Percentiles rank a stretch among this genome's conserved stretches.
phyloP scores from a whole-genome alignment of 495 filamentous ascomycete species.

The Talaromyces ruber region DNA sequence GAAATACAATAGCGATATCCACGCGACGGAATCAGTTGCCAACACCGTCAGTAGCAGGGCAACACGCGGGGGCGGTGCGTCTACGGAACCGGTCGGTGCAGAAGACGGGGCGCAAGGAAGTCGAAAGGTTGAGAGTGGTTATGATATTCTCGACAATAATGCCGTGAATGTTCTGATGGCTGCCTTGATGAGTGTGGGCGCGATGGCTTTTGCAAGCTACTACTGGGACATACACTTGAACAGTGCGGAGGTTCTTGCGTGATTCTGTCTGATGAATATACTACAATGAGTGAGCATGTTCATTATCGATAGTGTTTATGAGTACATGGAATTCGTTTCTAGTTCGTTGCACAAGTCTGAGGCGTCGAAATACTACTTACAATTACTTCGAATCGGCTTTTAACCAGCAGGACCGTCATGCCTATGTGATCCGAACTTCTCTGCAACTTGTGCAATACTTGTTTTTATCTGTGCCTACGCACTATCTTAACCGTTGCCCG shows the following conservation, averaged over 20 bases:
- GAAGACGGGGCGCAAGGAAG: constrained; percentile 49
- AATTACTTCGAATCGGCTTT: background rate
- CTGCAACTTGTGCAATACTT: background rate
- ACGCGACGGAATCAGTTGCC: constrained; percentile 21
- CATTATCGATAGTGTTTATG: background rate
- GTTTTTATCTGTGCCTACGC: too few relatives aligned
- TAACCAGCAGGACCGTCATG: background rate
- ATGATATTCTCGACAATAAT: constrained; percentile 84
- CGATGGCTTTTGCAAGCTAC: constrained; percentile 53
- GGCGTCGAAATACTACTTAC: background rate
- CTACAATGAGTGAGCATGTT: background rate
- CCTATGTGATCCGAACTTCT: background rate
- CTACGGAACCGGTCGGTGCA: constrained; percentile 8
- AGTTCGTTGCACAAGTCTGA: background rate
- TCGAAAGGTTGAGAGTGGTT: constrained; percentile 61
- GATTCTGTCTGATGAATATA: background rate
- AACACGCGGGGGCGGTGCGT: constrained; percentile 10
- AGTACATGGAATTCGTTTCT: background rate
- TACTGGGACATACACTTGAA: constrained; percentile 28
- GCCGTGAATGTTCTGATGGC: constrained; percentile 91
- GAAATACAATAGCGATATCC: constrained; percentile 4
- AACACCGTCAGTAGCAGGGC: constrained; percentile 26
- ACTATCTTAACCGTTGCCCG: too few relatives aligned
- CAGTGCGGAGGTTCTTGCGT: background rate
- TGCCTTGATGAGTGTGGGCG: constrained; percentile 64